A percentile compares a stretch with the other conserved stretches of the same genome.
Evolutionary conservation across 2,329 filamentous ascomycete genomes (phyloP).

Genomic region (Penicillium occitanis): DNA sequence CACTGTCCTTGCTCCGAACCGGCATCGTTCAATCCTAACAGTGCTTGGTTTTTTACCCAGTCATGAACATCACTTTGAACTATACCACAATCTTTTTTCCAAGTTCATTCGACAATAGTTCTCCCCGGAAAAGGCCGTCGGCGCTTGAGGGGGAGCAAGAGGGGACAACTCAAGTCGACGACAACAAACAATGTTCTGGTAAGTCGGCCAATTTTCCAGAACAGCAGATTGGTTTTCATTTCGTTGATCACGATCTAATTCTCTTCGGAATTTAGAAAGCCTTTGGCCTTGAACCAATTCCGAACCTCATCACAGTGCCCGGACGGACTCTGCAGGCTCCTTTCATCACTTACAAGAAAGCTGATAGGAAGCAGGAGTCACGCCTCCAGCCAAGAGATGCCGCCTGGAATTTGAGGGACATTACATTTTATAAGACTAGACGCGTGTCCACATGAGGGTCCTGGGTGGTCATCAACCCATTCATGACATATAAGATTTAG

Average conservation of each 20-base stretch:
- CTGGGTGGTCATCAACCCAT: constrained; percentile 28
- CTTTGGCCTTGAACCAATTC: constrained; percentile 60
- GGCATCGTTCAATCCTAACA: no score
- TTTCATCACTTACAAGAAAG: constrained; percentile 55
- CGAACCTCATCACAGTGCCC: constrained; percentile 65
- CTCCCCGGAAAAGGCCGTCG: no score
- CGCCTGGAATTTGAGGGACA: neutral
- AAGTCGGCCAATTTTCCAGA: constrained; percentile 24
- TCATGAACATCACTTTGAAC: no score
- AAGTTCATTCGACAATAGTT: no score
- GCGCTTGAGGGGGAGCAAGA: no score
- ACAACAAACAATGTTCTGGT: constrained; percentile 47
- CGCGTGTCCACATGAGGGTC: constrained; percentile 40
- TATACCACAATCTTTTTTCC: no score
- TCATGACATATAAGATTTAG: neutral
- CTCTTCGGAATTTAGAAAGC: constrained; percentile 34
- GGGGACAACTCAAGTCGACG: no score
- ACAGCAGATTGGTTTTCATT: neutral
- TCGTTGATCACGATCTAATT: neutral
- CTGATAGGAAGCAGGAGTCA: constrained; percentile 23
- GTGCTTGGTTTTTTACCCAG: no score
- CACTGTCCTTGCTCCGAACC: no score
- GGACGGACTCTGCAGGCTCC: constrained; percentile 68
- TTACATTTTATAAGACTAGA: constrained; percentile 38
- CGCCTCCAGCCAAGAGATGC: neutral